Percentiles rank a stretch among this genome's conserved stretches.
phyloP scores from a whole-genome alignment of 1,284 basidiomycete species.

The Tylopilus orsonianus region DNA sequence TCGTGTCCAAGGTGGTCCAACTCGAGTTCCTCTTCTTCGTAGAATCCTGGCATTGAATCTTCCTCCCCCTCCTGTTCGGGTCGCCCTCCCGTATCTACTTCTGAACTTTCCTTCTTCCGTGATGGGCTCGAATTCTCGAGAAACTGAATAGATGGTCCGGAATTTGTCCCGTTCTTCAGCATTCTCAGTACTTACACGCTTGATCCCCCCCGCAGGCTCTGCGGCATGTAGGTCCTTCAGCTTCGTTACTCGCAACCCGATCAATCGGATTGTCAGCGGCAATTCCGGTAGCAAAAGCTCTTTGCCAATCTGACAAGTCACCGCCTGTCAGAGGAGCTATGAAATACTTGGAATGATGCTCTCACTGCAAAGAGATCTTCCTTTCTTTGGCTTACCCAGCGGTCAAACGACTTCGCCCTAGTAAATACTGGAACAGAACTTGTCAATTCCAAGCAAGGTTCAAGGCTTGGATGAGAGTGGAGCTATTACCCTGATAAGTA shows the following conservation, averaged over 20 bases:
- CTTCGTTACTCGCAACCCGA: constrained; percentile 82
- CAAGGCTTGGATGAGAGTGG: not conserved
- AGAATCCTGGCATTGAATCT: constrained; percentile 54
- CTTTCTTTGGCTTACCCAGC: constrained; percentile 70
- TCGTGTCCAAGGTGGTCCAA: constrained; percentile 18
- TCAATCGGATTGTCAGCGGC: constrained; percentile 74
- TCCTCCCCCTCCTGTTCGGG: constrained; percentile 35
- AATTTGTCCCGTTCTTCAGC: not conserved
- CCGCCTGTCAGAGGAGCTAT: constrained; percentile 4
- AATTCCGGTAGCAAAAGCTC: constrained; percentile 80
- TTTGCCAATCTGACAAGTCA: constrained; percentile 61
- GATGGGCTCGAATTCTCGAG: constrained; percentile 44
- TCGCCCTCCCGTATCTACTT: constrained; percentile 12
- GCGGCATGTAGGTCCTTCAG: constrained; percentile 72
- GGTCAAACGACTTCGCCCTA: constrained; percentile 74
- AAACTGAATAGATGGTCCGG: constrained; percentile 43
- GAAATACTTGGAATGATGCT: constrained; percentile 5
- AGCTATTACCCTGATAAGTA: constrained; percentile 73
- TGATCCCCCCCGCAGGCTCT: constrained; percentile 53
- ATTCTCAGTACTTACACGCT: constrained; percentile 48
- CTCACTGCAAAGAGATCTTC: constrained; percentile 77
- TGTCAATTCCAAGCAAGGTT: constrained; percentile 4
- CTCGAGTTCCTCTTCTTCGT: constrained; percentile 45
- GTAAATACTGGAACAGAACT: constrained; percentile 61
- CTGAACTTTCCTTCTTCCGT: constrained; percentile 43